Base-by-base conservation (phyloP, 176 grass and related monocot species). In the Phoenix dactylifera region DNA sequence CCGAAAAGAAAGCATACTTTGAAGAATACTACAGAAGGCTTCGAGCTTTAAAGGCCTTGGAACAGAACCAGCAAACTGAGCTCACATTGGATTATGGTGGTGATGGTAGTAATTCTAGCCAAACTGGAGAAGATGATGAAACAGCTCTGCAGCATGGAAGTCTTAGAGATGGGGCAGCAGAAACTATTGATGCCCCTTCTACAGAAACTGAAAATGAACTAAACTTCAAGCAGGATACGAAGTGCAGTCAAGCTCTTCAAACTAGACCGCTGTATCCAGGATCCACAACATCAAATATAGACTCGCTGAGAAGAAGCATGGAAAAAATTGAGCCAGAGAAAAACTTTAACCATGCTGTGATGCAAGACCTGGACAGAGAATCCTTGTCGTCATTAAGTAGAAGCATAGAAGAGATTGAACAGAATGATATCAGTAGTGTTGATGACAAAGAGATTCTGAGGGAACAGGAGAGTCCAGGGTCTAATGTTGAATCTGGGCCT, bases 1-100 rank as follows among this genome's bases (percentile, higher is more conserved):
- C 94, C 23, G 75, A 98, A 71, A 98, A 98, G 64, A 92, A 83
- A 71, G 94, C 94, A 52, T 98, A 98, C 67, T 98, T 98, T 75
- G 94, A 98, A 63, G 94, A 98, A 68, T 88, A 91, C 22, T 98
- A 93, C 64, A 93, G 83, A 73, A 92, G 59, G 53, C 83, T 98
- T 55, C 77, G 94, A 72, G 94, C 86, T 30, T 53, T 98, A 5
- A 98, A 98, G 64, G 84, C 88, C 24, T 55, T 74, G 52, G 76
- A 86, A 59, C 88, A 92, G 67, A 93, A 68, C 65, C 94, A 88
- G 60, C 87, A 93, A 78, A 93, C 82, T 60, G 88, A 89, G 60
- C 88, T 98, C 44, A 84, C 65, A 48, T 69, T 98, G 62, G 94
- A 92, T 66, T 98, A 98, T 68, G 86, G 73, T 59, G 81, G 88